These are phyloP conservation scores for Apiotrichum siamense DNA, from an alignment of 1,284 basidiomycete species.

Conservation along the genomic window DNA sequence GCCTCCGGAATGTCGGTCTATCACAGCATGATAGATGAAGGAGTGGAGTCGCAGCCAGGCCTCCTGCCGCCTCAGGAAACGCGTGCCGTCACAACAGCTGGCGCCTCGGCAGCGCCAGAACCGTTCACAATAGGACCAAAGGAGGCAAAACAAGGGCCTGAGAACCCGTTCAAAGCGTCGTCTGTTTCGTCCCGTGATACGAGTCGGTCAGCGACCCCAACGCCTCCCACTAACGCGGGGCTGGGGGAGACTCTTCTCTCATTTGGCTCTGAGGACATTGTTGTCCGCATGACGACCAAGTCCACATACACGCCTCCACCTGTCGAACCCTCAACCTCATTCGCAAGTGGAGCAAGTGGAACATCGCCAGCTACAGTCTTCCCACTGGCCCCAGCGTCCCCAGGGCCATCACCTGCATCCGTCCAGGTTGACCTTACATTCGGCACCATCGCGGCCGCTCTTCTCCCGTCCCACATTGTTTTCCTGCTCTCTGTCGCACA, in stretches of 20 bases:
- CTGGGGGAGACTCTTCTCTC: conserved; percentile 25
- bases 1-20: conserved; percentile 14
- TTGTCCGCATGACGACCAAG: conserved; percentile 32
- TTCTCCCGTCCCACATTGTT: conserved; percentile 27
- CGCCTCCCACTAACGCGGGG: not conserved
- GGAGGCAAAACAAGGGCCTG: not conserved
- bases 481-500: conserved; percentile 24
- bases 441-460: conserved; percentile 24
- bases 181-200: conserved; percentile 3
- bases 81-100: not conserved
- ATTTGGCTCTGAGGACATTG: conserved; percentile 39
- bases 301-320: not conserved
- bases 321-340: not conserved
- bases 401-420: conserved; percentile 2
- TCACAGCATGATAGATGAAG: conserved; percentile 9
- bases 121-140: not conserved
- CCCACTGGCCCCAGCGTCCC: too few species aligned
- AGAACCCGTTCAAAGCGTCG: not conserved
- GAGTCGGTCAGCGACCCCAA: conserved; percentile 27
- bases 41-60: not conserved
- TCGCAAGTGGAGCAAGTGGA: too few species aligned
- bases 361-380: too few species aligned
- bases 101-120: not conserved
- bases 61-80: not conserved
- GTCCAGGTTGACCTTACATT: conserved; percentile 23